A percentile compares a stretch with the other conserved stretches of the same genome.
Evolutionary conservation across 2,329 filamentous ascomycete genomes (phyloP).

Genomic region (Mycosphaerella sp.): DNA sequence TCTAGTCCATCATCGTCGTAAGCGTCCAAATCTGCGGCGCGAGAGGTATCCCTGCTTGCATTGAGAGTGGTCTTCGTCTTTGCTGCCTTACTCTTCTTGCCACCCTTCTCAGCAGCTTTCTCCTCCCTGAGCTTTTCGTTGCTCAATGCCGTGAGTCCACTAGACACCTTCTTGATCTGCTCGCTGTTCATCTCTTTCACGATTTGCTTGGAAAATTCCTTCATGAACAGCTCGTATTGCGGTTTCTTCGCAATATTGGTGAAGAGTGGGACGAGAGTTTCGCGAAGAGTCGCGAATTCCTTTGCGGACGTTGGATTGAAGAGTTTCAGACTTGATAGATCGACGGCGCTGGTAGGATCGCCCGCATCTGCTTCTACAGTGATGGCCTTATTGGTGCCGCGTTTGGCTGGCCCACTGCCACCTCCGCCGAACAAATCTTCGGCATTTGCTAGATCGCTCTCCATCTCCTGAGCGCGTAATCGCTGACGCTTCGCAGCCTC

Average conservation of each 20-base stretch:
- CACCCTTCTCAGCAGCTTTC: conserved; percentile 86
- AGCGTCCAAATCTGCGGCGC: conserved; percentile 60
- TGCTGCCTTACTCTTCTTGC: conserved; percentile 93
- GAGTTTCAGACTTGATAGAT: conserved; percentile 71
- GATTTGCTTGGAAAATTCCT: conserved; percentile 84
- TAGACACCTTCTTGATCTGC: conserved; percentile 94
- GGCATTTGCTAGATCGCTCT: conserved; percentile 81
- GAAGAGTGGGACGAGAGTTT: conserved; percentile 73
- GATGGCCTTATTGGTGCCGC: conserved; percentile 57
- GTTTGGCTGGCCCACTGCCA: conserved; percentile 64
- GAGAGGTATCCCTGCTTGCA: conserved; percentile 52
- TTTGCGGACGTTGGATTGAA: conserved; percentile 86
- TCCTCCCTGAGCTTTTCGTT: conserved; percentile 99
- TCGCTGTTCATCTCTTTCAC: conserved; percentile 81
- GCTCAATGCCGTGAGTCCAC: conserved; percentile 75
- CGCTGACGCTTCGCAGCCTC: conserved; percentile 68
- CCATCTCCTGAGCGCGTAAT: conserved; percentile 73
- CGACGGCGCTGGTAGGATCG: conserved; percentile 72
- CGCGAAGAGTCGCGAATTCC: conserved; percentile 75
- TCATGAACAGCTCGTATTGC: conserved; percentile 82
- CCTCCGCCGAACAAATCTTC: conserved; percentile 82
- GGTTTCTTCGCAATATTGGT: conserved; percentile 73
- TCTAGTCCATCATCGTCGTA: conserved; percentile 78
- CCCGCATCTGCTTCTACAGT: conserved; percentile 59
- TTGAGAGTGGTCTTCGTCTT: conserved; percentile 89